Conservation (phyloP, 192 early-diverging fungal genomes). For the Rhizoclosmatium globosum region DNA sequence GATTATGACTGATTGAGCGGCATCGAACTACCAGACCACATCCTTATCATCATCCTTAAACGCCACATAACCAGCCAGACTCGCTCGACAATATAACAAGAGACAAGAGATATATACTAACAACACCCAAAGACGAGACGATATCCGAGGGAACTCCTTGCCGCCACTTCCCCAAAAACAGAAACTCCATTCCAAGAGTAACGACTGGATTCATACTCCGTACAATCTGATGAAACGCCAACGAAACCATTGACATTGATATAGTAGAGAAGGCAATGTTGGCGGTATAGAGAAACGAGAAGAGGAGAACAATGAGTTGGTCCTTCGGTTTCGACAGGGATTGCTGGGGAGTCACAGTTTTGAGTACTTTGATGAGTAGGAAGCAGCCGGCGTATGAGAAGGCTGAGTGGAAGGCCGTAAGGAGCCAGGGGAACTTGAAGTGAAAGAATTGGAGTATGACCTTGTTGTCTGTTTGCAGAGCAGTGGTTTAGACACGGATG, state of each 20-base stretch:
- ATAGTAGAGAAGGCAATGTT: slow-evolving; percentile 88
- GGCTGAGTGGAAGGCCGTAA: slow-evolving; percentile 85
- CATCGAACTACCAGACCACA: too few relatives aligned
- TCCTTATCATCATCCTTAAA: too few relatives aligned
- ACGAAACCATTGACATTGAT: slow-evolving; percentile 74
- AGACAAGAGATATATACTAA: slow-evolving; percentile 21
- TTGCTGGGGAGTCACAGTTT: neutral
- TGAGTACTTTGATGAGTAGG: slow-evolving; percentile 22
- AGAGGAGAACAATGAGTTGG: slow-evolving; percentile 72
- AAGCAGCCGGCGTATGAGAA: slow-evolving; percentile 75
- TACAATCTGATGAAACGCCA: slow-evolving; percentile 82
- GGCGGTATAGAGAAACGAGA: slow-evolving; percentile 86
- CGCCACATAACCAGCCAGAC: too few relatives aligned
- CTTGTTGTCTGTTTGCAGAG: slow-evolving; percentile 78
- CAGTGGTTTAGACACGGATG: slow-evolving; percentile 47
- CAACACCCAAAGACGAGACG: slow-evolving; percentile 68
- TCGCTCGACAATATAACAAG: too few relatives aligned
- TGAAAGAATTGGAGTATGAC: slow-evolving; percentile 75
- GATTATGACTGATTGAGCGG: too few relatives aligned
- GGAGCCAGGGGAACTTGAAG: slow-evolving; percentile 86
- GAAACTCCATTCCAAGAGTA: slow-evolving; percentile 72
- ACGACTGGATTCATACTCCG: slow-evolving; percentile 84
- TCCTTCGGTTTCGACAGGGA: slow-evolving; percentile 45
- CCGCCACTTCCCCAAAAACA: slow-evolving; percentile 66
- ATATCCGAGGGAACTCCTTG: slow-evolving; percentile 44